A percentile compares a stretch with the other conserved stretches of the same genome.
These are phyloP conservation scores for Sanchytrium tribonematis DNA, from an alignment of 371 early-diverging fungal species.

Conservation along the genomic window DNA sequence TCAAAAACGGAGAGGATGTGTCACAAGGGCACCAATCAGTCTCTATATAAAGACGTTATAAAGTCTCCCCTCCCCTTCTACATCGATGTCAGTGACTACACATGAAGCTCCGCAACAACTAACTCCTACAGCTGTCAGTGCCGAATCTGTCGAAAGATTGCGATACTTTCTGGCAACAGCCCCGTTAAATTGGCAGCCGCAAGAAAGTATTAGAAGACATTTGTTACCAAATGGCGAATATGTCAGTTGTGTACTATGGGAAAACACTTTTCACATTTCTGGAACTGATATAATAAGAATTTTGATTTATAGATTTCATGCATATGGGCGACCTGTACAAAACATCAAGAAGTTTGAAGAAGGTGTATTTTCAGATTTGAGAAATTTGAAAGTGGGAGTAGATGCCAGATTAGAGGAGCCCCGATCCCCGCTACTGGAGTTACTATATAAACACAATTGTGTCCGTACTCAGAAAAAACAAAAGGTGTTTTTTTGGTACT, in stretches of 20 bases:
- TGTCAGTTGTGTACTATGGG: conserved; percentile 69
- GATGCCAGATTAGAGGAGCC: conserved; percentile 91
- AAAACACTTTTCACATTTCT: conserved; percentile 52
- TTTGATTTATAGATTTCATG: conserved; percentile 69
- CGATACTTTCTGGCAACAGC: conserved; percentile 28
- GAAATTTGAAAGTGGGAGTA: conserved; percentile 92
- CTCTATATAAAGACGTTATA: background rate
- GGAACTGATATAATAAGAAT: conserved; percentile 96
- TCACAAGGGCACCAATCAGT: background rate
- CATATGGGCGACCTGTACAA: conserved; percentile 56
- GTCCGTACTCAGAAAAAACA: conserved; percentile 83
- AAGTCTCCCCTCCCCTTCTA: background rate
- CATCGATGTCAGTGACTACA: background rate
- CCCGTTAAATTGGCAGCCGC: conserved; percentile 25
- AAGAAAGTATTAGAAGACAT: conserved; percentile 29
- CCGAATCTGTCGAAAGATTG: conserved; percentile 16
- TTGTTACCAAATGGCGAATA: conserved; percentile 49
- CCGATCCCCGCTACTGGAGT: conserved; percentile 79
- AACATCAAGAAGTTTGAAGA: conserved; percentile 97
- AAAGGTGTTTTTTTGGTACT: conserved; percentile 97
- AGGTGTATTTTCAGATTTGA: conserved; percentile 86
- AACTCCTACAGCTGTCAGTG: background rate
- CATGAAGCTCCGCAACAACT: conserved; percentile 1
- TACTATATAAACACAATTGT: conserved; percentile 89
- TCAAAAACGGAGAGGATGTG: no score